A percentile compares a stretch with the other conserved stretches of the same genome.
phyloP scores from a whole-genome alignment of 2,329 filamentous ascomycete species.

The Ilyonectria robusta region DNA sequence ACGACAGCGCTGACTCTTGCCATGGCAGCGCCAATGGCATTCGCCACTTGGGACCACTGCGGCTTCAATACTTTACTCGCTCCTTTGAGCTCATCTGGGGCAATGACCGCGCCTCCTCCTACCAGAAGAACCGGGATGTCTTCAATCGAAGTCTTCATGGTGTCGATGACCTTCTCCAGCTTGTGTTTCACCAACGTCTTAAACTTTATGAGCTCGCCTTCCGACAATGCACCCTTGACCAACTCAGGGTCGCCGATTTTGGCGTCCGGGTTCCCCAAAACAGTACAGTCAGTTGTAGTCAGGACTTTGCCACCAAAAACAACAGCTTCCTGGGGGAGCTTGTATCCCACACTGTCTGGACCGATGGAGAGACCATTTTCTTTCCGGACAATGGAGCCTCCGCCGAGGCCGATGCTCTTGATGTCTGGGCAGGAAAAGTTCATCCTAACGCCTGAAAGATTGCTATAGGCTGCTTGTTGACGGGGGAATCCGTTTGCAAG shows the following conservation, averaged over 20 bases:
- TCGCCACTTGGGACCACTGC: conserved; percentile 71
- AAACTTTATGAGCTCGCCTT: conserved; percentile 55
- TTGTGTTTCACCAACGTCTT: conserved; percentile 61
- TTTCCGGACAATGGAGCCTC: conserved; percentile 67
- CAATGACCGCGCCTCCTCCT: conserved; percentile 73
- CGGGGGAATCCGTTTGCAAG: conserved; percentile 74
- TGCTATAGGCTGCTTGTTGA: conserved; percentile 73
- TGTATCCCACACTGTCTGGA: conserved; percentile 74
- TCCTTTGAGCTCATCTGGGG: conserved; percentile 67
- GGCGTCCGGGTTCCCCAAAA: conserved; percentile 51
- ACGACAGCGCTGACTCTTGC: conserved; percentile 70
- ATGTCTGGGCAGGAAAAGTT: conserved; percentile 72
- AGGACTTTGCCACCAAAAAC: conserved; percentile 70
- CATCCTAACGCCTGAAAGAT: conserved; percentile 74
- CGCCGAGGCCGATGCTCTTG: conserved; percentile 72
- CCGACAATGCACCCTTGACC: conserved; percentile 49
- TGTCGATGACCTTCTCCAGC: conserved; percentile 70
- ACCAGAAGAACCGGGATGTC: conserved; percentile 73
- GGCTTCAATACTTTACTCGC: conserved; percentile 71
- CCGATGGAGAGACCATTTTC: conserved; percentile 63
- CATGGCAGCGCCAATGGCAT: conserved; percentile 76
- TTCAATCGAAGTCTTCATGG: conserved; percentile 74
- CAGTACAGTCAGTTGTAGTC: conserved; percentile 71
- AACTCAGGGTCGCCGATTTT: conserved; percentile 60
- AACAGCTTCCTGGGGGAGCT: conserved; percentile 66